phyloP scores from a whole-genome alignment of 768 basidiomycete species.

The Auricularia sp. region DNA sequence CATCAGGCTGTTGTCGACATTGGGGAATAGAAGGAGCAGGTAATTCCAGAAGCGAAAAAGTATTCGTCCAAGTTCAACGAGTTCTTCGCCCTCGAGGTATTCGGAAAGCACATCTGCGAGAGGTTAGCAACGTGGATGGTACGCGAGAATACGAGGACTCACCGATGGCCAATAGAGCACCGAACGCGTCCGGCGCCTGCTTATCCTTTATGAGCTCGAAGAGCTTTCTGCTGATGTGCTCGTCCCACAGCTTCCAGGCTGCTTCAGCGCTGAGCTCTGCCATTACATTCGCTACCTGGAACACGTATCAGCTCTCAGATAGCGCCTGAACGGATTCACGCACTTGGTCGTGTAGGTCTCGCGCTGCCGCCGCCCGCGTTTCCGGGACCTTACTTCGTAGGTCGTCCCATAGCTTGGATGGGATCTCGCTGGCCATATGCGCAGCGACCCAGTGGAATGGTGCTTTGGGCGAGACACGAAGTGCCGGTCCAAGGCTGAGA shows the following conservation, averaged over 20 bases:
- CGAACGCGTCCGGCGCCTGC: conserved; percentile 68
- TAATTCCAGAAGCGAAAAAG: conserved; percentile 87
- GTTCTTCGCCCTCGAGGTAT: conserved; percentile 60
- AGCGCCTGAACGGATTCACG: not conserved
- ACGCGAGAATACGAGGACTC: conserved; percentile 12
- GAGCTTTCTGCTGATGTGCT: conserved; percentile 66
- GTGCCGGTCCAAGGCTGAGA: too few species aligned
- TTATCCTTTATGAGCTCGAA: conserved; percentile 81
- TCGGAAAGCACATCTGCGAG: conserved; percentile 60
- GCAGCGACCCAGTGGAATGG: not conserved
- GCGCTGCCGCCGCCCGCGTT: not conserved
- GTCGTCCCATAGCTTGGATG: not conserved
- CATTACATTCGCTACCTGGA: conserved; percentile 59
- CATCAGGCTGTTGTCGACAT: conserved; percentile 90
- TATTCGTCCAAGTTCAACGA: conserved; percentile 60
- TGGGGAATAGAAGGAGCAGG: conserved; percentile 85
- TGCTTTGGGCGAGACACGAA: too few species aligned
- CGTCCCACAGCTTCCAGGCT: conserved; percentile 76
- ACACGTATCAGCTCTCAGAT: not conserved
- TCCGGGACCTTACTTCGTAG: not conserved
- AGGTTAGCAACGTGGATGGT: conserved; percentile 4
- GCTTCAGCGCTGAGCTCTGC: conserved; percentile 76
- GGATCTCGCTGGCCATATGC: not conserved
- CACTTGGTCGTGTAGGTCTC: not conserved
- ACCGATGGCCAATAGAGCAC: conserved; percentile 85